Conservation (phyloP, 2,329 filamentous ascomycete genomes). For the Myotisia sp. region DNA sequence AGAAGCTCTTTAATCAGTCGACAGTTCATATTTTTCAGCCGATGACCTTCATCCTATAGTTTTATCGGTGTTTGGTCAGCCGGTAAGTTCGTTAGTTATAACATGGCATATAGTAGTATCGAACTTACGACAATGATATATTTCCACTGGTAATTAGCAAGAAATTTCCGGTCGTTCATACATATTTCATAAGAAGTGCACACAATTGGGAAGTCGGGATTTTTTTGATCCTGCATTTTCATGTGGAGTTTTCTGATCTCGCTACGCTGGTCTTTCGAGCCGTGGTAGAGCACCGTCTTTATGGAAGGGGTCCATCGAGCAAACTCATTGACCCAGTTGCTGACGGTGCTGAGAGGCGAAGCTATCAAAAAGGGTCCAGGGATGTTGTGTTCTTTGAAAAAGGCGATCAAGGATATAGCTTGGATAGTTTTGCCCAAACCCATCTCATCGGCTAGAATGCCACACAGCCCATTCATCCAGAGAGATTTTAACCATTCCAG, state of each 20-base stretch:
- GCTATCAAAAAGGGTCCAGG: conserved; percentile 87
- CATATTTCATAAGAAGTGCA: conserved; percentile 96
- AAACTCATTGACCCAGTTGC: conserved; percentile 94
- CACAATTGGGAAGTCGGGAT: conserved; percentile 69
- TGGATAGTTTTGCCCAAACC: conserved; percentile 86
- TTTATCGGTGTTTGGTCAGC: conserved; percentile 10
- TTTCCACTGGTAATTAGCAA: conserved; percentile 81
- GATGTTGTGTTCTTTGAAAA: conserved; percentile 71
- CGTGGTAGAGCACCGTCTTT: conserved; percentile 82
- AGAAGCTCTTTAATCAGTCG: conserved; percentile 79
- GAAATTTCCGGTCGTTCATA: conserved; percentile 68
- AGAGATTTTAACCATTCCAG: conserved; percentile 76
- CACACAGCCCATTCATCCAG: conserved; percentile 83
- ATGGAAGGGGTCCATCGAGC: conserved; percentile 78
- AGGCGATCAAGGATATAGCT: conserved; percentile 73
- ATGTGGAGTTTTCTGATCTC: conserved; percentile 60
- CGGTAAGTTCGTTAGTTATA: conserved; percentile 14
- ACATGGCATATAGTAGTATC: too few relatives aligned
- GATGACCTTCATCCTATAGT: conserved; percentile 73
- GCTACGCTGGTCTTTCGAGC: conserved; percentile 61
- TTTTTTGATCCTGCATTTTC: conserved; percentile 50
- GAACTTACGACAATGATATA: conserved; percentile 76
- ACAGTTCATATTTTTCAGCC: conserved; percentile 93
- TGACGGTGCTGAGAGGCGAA: conserved; percentile 77
- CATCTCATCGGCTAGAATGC: conserved; percentile 90